These are phyloP conservation scores for Hypomontagnella submonticulosa DNA, from an alignment of 495 filamentous ascomycete genomes.

Conservation along the genomic window DNA sequence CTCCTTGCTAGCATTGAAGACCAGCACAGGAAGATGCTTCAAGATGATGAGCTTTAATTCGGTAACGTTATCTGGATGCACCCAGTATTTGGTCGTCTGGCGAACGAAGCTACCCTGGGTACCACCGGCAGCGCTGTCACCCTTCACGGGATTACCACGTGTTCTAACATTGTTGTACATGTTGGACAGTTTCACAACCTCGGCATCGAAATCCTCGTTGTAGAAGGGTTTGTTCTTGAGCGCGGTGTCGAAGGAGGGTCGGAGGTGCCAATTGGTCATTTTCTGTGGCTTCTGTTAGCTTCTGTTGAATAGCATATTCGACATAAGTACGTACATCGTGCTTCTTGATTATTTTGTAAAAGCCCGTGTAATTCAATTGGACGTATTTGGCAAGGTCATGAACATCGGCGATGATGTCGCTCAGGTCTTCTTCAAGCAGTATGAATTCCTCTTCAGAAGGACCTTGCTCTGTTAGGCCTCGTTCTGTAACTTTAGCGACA, in stretches of 20 bases:
- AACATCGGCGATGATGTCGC: conserved; percentile 98
- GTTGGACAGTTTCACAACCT: conserved; percentile 94
- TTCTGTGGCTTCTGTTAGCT: conserved; percentile 68
- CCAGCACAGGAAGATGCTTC: conserved; percentile 96
- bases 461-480: conserved; percentile 63
- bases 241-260: conserved; percentile 90
- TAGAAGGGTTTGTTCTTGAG: conserved; percentile 97
- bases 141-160: conserved; percentile 88
- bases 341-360: conserved; percentile 99
- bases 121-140: conserved; percentile 90
- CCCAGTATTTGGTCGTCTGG: conserved; percentile 99
- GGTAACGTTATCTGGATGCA: conserved; percentile 98
- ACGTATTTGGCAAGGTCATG: conserved; percentile 99
- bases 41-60: conserved; percentile 97
- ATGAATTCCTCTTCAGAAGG: conserved; percentile 92
- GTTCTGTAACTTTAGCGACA: conserved; percentile 73
- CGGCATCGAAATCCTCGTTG: conserved; percentile 97
- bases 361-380: conserved; percentile 97
- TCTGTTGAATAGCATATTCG: background rate
- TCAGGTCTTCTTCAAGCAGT: conserved; percentile 92
- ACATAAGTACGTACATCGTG: conserved; percentile 78
- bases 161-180: conserved; percentile 95
- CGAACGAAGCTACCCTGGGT: conserved; percentile 95
- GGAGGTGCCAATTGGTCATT: conserved; percentile 92
- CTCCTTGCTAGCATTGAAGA: conserved; percentile 97